Conservation (phyloP, 2,329 filamentous ascomycete genomes). For the Beauveria scarabaeidicola region DNA sequence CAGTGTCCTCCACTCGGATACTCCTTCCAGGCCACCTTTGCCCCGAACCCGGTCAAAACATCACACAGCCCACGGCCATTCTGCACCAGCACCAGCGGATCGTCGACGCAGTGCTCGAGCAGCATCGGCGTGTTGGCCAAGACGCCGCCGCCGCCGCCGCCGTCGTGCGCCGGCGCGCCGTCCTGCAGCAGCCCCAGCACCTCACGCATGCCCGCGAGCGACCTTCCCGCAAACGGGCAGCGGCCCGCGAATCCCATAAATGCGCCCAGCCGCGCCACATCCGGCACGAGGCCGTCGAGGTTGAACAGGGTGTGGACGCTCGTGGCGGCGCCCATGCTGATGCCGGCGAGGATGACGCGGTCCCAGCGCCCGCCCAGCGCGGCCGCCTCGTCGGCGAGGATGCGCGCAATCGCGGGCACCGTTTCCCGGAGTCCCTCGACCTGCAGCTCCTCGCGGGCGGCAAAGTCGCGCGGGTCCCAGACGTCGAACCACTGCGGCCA, state of each 20-base stretch:
- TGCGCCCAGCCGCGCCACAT: slow-evolving; percentile 18
- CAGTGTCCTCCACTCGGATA: slow-evolving; percentile 36
- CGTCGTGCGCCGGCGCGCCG: slow-evolving; percentile 17
- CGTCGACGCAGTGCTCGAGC: slow-evolving; percentile 36
- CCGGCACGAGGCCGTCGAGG: slow-evolving; percentile 18
- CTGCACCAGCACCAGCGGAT: slow-evolving; percentile 30
- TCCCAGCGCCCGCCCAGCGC: slow-evolving; percentile 29
- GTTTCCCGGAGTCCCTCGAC: slow-evolving; percentile 30
- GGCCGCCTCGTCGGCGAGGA: slow-evolving; percentile 28
- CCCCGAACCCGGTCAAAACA: slow-evolving; percentile 27
- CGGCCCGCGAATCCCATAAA: slow-evolving; percentile 32
- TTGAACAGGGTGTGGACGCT: slow-evolving; percentile 29
- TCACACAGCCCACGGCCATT: slow-evolving; percentile 28
- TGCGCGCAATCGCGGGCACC: slow-evolving; percentile 22
- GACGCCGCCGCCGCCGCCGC: slow-evolving; percentile 13
- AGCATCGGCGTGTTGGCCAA: slow-evolving; percentile 36
- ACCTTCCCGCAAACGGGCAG: slow-evolving; percentile 26
- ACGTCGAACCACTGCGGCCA: slow-evolving; percentile 44
- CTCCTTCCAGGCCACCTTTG: slow-evolving; percentile 31
- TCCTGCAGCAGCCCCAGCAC: slow-evolving; percentile 21
- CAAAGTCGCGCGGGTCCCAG: slow-evolving; percentile 32
- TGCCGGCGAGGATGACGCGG: slow-evolving; percentile 34
- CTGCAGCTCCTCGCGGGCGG: slow-evolving; percentile 35
- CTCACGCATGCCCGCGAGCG: slow-evolving; percentile 23
- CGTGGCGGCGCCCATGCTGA: slow-evolving; percentile 38